These are phyloP conservation scores for Fusarium buharicum DNA, from an alignment of 2,329 filamentous ascomycete genomes.

Conservation along the genomic window DNA sequence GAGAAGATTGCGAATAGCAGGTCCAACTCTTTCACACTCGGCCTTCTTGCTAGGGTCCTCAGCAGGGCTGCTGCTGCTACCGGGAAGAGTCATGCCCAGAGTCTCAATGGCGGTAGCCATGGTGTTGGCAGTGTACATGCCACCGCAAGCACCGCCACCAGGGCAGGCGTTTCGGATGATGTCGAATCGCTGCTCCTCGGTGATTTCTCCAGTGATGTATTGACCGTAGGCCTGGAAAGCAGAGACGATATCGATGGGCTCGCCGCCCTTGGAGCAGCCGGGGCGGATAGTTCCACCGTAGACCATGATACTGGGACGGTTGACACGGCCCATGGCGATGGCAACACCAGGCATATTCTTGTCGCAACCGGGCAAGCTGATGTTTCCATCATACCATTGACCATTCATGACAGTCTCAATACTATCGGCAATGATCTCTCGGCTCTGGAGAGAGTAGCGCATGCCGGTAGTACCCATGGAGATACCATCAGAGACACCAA, in stretches of 20 bases:
- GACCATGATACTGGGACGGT: conserved; percentile 95
- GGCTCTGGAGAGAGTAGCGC: conserved; percentile 92
- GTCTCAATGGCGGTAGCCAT: conserved; percentile 93
- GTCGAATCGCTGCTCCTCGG: conserved; percentile 90
- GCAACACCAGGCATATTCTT: conserved; percentile 98
- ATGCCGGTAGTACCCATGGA: conserved; percentile 99
- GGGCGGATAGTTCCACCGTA: conserved; percentile 96
- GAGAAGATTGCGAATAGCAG: conserved; percentile 78
- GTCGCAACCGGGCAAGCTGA: conserved; percentile 96
- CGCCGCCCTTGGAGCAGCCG: conserved; percentile 81
- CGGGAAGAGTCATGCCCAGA: conserved; percentile 87
- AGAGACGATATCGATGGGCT: conserved; percentile 91
- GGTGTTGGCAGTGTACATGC: conserved; percentile 95
- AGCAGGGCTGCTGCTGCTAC: conserved; percentile 82
- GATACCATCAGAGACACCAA: conserved; percentile 96
- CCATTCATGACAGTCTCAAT: conserved; percentile 99
- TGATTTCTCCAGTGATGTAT: conserved; percentile 91
- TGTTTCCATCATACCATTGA: conserved; percentile 98
- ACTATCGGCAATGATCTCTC: conserved; percentile 96
- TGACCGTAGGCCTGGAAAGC: conserved; percentile 98
- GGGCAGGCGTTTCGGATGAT: conserved; percentile 90
- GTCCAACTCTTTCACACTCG: conserved; percentile 78
- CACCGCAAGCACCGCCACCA: conserved; percentile 75
- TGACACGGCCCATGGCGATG: conserved; percentile 94
- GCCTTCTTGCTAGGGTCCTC: conserved; percentile 76